A percentile compares a stretch with the other conserved stretches of the same genome.
phyloP scores from a whole-genome alignment of 345 rosid genomes.

The Boechera divaricarpa region DNA sequence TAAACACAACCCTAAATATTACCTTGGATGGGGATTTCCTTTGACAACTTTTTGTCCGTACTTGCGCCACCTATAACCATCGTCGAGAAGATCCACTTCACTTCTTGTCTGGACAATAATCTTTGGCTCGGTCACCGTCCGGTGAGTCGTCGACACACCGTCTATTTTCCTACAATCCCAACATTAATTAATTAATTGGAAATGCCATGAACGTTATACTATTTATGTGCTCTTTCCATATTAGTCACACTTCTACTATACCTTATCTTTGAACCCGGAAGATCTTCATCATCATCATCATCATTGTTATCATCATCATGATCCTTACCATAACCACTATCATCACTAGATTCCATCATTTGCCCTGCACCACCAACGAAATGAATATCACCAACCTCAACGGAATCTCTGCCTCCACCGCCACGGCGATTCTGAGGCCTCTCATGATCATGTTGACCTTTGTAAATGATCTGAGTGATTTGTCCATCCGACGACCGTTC shows the following conservation, averaged over 20 bases:
- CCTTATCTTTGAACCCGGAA: constrained; percentile 70
- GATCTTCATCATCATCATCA: constrained; percentile 57
- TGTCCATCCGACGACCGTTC: constrained; percentile 90
- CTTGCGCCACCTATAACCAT: constrained; percentile 98
- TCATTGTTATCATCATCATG: constrained; percentile 52
- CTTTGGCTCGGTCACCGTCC: constrained; percentile 83
- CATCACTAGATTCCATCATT: constrained; percentile 44
- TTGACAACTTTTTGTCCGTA: constrained; percentile 99
- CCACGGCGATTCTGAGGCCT: constrained; percentile 73
- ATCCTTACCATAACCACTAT: constrained; percentile 49
- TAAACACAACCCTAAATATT: neutral
- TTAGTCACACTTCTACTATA: constrained; percentile 27
- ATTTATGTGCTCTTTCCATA: neutral
- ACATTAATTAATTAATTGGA: neutral
- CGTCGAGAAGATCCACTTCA: constrained; percentile 96
- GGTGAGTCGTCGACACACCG: constrained; percentile 62
- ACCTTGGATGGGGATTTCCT: constrained; percentile 98
- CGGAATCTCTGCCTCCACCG: constrained; percentile 41
- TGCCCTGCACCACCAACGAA: constrained; percentile 38
- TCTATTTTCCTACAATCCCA: constrained; percentile 57
- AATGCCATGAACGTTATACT: neutral
- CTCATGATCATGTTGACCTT: constrained; percentile 92
- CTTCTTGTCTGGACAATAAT: constrained; percentile 95
- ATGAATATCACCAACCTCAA: constrained; percentile 39
- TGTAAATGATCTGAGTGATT: constrained; percentile 90